Evolutionary conservation across 1,284 basidiomycete species (phyloP).

Genomic region (Farysia itapuensis): DNA sequence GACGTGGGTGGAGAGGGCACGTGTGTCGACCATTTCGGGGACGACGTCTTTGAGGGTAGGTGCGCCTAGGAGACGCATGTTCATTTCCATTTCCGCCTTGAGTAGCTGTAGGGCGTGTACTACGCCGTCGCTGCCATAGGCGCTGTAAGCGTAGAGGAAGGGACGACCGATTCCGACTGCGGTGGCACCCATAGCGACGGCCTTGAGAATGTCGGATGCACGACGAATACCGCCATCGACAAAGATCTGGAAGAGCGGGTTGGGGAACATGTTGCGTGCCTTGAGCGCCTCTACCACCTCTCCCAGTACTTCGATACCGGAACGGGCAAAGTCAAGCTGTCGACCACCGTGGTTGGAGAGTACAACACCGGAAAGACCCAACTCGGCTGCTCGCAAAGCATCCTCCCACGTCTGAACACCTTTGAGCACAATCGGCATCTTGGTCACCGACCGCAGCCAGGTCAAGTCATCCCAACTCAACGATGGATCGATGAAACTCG

Average conservation of each 20-base stretch:
- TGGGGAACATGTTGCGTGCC: conserved; percentile 66
- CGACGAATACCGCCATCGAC: conserved; percentile 84
- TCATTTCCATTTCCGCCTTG: conserved; percentile 76
- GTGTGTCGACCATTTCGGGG: conserved; percentile 72
- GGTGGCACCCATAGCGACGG: conserved; percentile 84
- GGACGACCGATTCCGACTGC: conserved; percentile 86
- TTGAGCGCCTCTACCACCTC: conserved; percentile 79
- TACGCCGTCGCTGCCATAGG: conserved; percentile 80
- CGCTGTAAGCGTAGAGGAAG: conserved; percentile 87
- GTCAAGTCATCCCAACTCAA: conserved; percentile 66
- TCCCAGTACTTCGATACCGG: conserved; percentile 65
- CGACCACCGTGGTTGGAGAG: conserved; percentile 63
- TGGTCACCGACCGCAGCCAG: conserved; percentile 75
- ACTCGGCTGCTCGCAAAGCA: conserved; percentile 67
- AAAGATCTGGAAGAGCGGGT: conserved; percentile 72
- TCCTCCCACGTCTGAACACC: conserved; percentile 69
- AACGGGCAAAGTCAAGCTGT: conserved; percentile 51
- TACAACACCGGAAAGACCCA: conserved; percentile 63
- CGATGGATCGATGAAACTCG: conserved; percentile 63
- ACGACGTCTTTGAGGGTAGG: conserved; percentile 70
- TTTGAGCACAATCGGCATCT: conserved; percentile 80
- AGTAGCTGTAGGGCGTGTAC: conserved; percentile 71
- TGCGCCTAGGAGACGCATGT: conserved; percentile 78
- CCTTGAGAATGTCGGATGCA: conserved; percentile 78
- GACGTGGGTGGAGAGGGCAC: conserved; percentile 65